These are phyloP conservation scores for Suhomyces kilbournensis DNA, from an alignment of 805 yeast genomes.

Conservation along the genomic window DNA sequence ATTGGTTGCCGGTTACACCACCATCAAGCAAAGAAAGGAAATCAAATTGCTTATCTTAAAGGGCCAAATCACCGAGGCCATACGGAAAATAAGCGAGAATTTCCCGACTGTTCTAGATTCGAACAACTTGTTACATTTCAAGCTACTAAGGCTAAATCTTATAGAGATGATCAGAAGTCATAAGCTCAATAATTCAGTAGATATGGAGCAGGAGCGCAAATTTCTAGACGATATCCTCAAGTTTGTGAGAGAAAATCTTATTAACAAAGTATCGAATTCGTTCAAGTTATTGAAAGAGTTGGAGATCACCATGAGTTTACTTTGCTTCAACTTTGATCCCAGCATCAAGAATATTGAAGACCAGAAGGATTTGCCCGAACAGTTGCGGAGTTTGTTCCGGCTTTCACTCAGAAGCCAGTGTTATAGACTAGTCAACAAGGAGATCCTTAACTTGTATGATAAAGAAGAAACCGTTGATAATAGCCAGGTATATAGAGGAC, in stretches of 20 bases:
- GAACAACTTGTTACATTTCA: constrained; percentile 65
- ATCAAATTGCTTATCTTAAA: constrained; percentile 52
- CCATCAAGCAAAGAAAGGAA: constrained; percentile 50
- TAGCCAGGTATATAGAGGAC: constrained; percentile 17
- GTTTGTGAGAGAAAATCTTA: constrained; percentile 61
- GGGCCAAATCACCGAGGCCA: constrained; percentile 62
- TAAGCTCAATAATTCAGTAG: constrained; percentile 13
- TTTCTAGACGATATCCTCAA: constrained; percentile 53
- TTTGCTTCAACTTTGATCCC: constrained; percentile 50
- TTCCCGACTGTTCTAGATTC: constrained; percentile 66
- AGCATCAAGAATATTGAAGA: constrained; percentile 26
- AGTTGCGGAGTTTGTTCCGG: constrained; percentile 55
- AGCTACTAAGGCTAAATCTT: constrained; percentile 65
- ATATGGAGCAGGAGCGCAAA: constrained; percentile 31
- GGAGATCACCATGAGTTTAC: constrained; percentile 79
- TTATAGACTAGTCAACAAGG: constrained; percentile 67
- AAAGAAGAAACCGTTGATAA: constrained; percentile 9
- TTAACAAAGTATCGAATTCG: constrained; percentile 59
- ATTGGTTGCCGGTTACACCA: constrained; percentile 40
- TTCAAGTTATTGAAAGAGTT: constrained; percentile 62
- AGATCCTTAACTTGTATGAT: constrained; percentile 44
- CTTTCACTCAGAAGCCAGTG: constrained; percentile 60
- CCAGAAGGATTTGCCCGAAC: constrained; percentile 49
- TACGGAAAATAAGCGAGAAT: constrained; percentile 51
- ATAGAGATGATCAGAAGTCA: constrained; percentile 77